A percentile compares a stretch with the other conserved stretches of the same genome.
Evolutionary conservation across 1,284 basidiomycete species (phyloP).

Genomic region (Ceratobasidium sp.): DNA sequence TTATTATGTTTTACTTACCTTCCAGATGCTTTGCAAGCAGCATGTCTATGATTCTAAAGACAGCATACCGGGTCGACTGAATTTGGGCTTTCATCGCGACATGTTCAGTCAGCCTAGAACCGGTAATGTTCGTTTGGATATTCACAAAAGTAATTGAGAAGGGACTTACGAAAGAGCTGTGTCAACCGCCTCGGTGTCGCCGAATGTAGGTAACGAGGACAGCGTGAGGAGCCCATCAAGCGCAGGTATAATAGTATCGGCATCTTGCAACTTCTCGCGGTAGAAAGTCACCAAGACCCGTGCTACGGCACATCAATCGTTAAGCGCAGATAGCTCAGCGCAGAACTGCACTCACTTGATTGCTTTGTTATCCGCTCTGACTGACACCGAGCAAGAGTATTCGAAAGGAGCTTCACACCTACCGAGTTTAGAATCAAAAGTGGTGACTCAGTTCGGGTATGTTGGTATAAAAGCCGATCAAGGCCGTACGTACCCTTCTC

Average conservation of each 20-base stretch:
- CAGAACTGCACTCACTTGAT: slow-evolving; percentile 66
- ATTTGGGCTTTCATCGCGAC: slow-evolving; percentile 85
- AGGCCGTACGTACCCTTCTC: slow-evolving; percentile 71
- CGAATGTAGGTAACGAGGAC: slow-evolving; percentile 71
- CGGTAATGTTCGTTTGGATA: not conserved
- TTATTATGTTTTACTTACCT: slow-evolving; percentile 58
- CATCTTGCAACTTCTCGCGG: slow-evolving; percentile 85
- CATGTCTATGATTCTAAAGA: slow-evolving; percentile 85
- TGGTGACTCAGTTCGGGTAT: not conserved
- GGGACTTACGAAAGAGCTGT: slow-evolving; percentile 72
- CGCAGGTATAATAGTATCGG: slow-evolving; percentile 80
- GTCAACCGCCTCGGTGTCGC: slow-evolving; percentile 73
- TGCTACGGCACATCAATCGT: slow-evolving; percentile 59
- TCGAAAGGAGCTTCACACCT: slow-evolving; percentile 82
- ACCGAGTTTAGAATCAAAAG: slow-evolving; percentile 38
- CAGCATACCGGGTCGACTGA: slow-evolving; percentile 83
- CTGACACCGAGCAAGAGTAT: slow-evolving; percentile 70
- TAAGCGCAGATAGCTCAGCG: slow-evolving; percentile 15
- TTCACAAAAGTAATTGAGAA: slow-evolving; percentile 19
- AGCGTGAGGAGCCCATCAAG: slow-evolving; percentile 79
- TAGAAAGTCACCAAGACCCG: slow-evolving; percentile 87
- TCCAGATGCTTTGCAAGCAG: slow-evolving; percentile 78
- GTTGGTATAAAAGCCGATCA: slow-evolving; percentile 32
- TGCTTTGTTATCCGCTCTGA: slow-evolving; percentile 78
- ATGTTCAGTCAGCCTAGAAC: slow-evolving; percentile 73